Base-by-base conservation (phyloP, 345 rosid species). In the Linum tenue region DNA sequence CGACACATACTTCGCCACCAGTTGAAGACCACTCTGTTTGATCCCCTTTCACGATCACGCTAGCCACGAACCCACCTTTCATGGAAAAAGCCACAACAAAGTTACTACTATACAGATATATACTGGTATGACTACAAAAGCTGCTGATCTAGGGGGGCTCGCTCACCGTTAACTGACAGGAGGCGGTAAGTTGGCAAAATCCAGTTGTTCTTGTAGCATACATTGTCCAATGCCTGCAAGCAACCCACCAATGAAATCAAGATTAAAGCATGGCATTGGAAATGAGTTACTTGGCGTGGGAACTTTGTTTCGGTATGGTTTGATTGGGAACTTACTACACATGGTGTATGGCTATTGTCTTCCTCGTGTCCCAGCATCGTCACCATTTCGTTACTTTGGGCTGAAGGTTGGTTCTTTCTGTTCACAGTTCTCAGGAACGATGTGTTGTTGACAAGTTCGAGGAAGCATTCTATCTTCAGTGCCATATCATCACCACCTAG, bases 51-150 rank as follows among this genome's bases (percentile, higher is more conserved):
- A 84, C 62, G 3, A 58, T 78, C 64, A 78, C 81, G 2, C 66
- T 71, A 37, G 97, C 90, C 64, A 64, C 61, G 70, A 75, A 86
- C 65, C 90, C 87, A 62, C 90, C 89, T 90, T 16, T 10, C n/a
- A 11, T 71, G 35, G 63, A 60, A 64, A 5, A 1, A 35, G n/a
- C 60, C 60, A 72, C 55, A 38, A 39, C 40, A 59, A 7, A 38
- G 39, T 14, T 56, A 7, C 60, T 15, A 22, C 16, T 14, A 7
- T 22, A 22, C 31, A 22, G 31, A 22, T 22, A 22, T 22, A 22
- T 22, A 22, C 31, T 22, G 31, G 31, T 22, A 22, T 22, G 31
- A 22, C 31, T 22, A 22, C 31, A 22, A 22, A 22, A 22, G 31
- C 31, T 22, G 31, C 31, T 22, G 31, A 22, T 22, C 31, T 22